Conservation (phyloP, 768 basidiomycete species). For the Suillus subaureus region DNA sequence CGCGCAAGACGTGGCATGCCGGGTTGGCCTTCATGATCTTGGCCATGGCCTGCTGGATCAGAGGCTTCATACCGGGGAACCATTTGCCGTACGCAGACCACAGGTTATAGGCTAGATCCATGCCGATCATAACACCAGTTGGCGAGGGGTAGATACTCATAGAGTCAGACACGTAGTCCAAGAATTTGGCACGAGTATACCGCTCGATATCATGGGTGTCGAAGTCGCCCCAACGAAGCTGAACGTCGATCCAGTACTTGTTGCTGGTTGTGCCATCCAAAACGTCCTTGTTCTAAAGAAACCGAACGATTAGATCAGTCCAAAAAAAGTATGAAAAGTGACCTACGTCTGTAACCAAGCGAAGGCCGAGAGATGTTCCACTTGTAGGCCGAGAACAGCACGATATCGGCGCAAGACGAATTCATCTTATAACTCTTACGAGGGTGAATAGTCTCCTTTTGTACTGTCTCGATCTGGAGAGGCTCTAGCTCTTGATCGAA, state of each 20-base stretch:
- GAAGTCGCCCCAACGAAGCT: constrained; percentile 96
- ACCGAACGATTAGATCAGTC: constrained; percentile 14
- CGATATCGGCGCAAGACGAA: constrained; percentile 97
- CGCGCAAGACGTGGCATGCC: constrained; percentile 93
- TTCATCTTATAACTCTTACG: constrained; percentile 99
- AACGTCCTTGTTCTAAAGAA: constrained; percentile 80
- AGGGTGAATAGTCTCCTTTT: constrained; percentile 99
- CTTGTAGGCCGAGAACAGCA: constrained; percentile 89
- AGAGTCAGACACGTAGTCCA: constrained; percentile 95
- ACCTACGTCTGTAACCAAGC: constrained; percentile 87
- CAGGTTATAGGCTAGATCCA: constrained; percentile 97
- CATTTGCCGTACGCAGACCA: constrained; percentile 99
- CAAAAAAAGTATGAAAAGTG: neutral
- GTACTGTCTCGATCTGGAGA: constrained; percentile 97
- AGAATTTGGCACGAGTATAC: constrained; percentile 98
- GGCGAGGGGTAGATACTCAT: constrained; percentile 99
- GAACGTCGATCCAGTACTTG: constrained; percentile 98
- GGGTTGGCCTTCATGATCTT: constrained; percentile 99
- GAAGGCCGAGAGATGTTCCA: constrained; percentile 99
- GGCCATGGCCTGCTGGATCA: constrained; percentile 98
- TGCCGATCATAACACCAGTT: constrained; percentile 97
- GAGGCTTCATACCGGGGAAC: constrained; percentile 98
- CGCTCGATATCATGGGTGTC: constrained; percentile 99
- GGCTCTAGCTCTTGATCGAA: constrained; percentile 99
- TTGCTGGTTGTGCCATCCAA: constrained; percentile 96